Conservation (phyloP, 306 rosid genomes). For the Vigna trinervia region DNA sequence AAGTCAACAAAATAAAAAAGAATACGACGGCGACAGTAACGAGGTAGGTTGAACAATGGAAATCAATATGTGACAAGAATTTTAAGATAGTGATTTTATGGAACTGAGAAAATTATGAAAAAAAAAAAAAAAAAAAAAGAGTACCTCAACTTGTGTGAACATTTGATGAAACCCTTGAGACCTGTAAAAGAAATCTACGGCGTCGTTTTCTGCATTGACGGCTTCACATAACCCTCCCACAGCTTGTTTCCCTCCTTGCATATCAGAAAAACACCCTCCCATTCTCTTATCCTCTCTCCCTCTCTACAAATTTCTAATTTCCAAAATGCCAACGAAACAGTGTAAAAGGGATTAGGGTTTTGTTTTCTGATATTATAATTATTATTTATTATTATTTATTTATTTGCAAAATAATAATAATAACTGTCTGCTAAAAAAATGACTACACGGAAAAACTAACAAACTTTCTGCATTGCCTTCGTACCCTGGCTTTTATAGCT, state of each 20-base stretch:
- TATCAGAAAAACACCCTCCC: slow-evolving; percentile 81
- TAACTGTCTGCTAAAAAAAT: no score
- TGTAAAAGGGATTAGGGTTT: background rate
- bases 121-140: background rate
- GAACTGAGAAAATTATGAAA: background rate
- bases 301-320: background rate
- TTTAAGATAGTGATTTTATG: background rate
- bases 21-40: background rate
- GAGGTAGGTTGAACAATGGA: background rate
- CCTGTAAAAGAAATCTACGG: slow-evolving; percentile 65
- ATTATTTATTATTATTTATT: no score
- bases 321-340: background rate
- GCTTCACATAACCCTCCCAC: slow-evolving; percentile 51
- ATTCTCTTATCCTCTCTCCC: slow-evolving; percentile 28
- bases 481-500: background rate
- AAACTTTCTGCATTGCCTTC: background rate
- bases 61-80: background rate
- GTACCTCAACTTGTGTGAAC: slow-evolving; percentile 63
- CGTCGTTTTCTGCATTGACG: slow-evolving; percentile 58
- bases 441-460: background rate
- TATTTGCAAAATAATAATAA: no score
- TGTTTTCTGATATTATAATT: background rate
- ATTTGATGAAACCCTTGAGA: slow-evolving; percentile 56
- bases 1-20: background rate
- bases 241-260: slow-evolving; percentile 63